phyloP scores from a whole-genome alignment of 306 rosid species.

The Rubus idaeus region DNA sequence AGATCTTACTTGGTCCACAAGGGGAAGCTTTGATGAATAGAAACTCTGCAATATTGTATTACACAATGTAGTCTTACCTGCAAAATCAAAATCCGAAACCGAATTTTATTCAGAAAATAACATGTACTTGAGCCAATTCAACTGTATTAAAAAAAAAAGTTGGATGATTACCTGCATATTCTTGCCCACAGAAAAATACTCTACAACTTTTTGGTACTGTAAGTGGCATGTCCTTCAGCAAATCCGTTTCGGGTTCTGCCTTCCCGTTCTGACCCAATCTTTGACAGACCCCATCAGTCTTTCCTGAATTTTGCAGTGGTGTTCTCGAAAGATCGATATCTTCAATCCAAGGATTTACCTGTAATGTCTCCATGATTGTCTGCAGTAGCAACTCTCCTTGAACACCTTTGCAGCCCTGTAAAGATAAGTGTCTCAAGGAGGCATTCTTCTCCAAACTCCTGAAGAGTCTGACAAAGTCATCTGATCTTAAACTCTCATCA shows the following conservation, averaged over 20 bases:
- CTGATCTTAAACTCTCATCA: conserved; percentile 70
- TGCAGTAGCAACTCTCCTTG: conserved; percentile 69
- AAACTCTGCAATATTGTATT: conserved; percentile 76
- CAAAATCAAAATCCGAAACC: conserved; percentile 31
- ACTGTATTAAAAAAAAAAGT: not conserved
- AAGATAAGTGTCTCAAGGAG: conserved; percentile 59
- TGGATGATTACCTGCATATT: conserved; percentile 61
- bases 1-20: conserved; percentile 80
- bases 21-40: conserved; percentile 61
- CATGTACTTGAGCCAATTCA: not conserved
- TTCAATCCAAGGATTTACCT: conserved; percentile 95
- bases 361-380: conserved; percentile 71
- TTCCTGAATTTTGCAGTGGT: conserved; percentile 72
- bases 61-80: conserved; percentile 86
- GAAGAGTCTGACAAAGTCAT: conserved; percentile 70
- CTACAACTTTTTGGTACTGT: conserved; percentile 85
- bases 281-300: conserved; percentile 57
- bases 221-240: conserved; percentile 81
- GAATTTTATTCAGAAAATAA: not conserved
- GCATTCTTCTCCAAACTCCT: conserved; percentile 86
- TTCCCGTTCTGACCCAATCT: conserved; percentile 87
- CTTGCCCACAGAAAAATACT: conserved; percentile 93
- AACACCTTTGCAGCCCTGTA: conserved; percentile 81
- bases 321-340: conserved; percentile 84
- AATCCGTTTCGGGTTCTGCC: conserved; percentile 77